Evolutionary conservation across 768 basidiomycete genomes (phyloP).

Genomic region (Termitomyces sp.): DNA sequence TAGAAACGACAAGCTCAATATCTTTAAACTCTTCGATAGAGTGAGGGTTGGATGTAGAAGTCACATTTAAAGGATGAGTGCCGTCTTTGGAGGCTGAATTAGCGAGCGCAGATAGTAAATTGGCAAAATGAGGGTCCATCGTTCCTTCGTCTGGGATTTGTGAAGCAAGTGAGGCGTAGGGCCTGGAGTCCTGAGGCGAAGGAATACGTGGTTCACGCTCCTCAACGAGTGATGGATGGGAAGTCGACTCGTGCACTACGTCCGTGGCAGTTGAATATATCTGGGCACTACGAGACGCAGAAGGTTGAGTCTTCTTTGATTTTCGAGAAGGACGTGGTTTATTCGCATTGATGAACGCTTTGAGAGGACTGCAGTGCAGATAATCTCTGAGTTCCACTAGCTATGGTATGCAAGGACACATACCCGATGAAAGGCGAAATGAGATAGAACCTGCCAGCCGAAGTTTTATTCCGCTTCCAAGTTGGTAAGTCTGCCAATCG

Average conservation of each 20-base stretch:
- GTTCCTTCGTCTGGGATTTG: constrained; percentile 28
- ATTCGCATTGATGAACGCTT: constrained; percentile 59
- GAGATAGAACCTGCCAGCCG: constrained; percentile 83
- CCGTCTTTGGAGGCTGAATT: constrained; percentile 36
- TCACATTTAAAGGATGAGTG: background rate
- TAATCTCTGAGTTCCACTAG: background rate
- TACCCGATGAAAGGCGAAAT: constrained; percentile 92
- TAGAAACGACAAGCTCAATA: background rate
- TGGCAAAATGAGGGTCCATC: constrained; percentile 69
- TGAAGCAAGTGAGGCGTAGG: constrained; percentile 25
- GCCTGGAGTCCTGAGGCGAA: constrained; percentile 50
- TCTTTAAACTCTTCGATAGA: background rate
- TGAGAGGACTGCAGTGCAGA: constrained; percentile 43
- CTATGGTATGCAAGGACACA: constrained; percentile 15
- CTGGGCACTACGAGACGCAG: background rate
- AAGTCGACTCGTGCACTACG: constrained; percentile 56
- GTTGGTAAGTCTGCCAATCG: constrained; percentile 83
- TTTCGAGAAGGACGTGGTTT: constrained; percentile 49
- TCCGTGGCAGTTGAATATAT: constrained; percentile 17
- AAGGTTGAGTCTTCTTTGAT: constrained; percentile 17
- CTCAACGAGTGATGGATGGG: constrained; percentile 57
- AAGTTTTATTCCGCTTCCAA: constrained; percentile 76
- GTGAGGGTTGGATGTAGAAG: background rate
- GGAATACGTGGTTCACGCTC: constrained; percentile 59
- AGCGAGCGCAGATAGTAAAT: constrained; percentile 56